phyloP scores from a whole-genome alignment of 1,284 basidiomycete species.

The Fomitiporia mediterranea region DNA sequence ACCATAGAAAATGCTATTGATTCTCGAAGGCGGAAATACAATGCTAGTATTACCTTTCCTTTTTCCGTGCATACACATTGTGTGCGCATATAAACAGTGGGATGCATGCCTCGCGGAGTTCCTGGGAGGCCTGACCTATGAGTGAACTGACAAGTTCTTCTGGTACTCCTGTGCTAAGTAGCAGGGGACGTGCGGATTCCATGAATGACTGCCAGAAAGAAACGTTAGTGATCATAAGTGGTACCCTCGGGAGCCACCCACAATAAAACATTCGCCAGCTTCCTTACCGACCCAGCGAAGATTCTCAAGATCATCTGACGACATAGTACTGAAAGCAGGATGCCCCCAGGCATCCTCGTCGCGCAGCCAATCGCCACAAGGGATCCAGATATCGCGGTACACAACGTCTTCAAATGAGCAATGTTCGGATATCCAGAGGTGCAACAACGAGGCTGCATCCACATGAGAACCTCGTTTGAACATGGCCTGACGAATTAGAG shows the following conservation, averaged over 20 bases:
- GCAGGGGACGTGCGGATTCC: constrained; percentile 56
- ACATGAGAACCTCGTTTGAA: constrained; percentile 52
- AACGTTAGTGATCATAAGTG: background rate
- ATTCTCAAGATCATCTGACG: constrained; percentile 24
- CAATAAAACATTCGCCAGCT: constrained; percentile 38
- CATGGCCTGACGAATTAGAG: constrained; percentile 46
- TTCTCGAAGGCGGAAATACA: too few species aligned
- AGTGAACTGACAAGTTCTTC: constrained; percentile 48
- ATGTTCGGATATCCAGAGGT: constrained; percentile 48
- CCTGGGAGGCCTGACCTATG: constrained; percentile 43
- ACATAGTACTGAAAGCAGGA: constrained; percentile 31
- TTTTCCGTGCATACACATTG: constrained; percentile 56
- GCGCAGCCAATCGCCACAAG: constrained; percentile 44
- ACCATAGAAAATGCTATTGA: too few species aligned
- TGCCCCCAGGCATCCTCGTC: constrained; percentile 24
- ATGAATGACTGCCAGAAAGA: constrained; percentile 49
- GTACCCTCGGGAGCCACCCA: constrained; percentile 25
- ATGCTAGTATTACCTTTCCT: constrained; percentile 24
- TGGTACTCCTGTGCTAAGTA: constrained; percentile 56
- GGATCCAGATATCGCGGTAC: constrained; percentile 54
- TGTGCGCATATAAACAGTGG: constrained; percentile 51
- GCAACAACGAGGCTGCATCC: constrained; percentile 53
- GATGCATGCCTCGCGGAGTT: constrained; percentile 44
- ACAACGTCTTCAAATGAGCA: constrained; percentile 51
- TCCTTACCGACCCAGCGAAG: constrained; percentile 27